Conservation (phyloP, 345 rosid species). For the Bruguiera sexangula region DNA sequence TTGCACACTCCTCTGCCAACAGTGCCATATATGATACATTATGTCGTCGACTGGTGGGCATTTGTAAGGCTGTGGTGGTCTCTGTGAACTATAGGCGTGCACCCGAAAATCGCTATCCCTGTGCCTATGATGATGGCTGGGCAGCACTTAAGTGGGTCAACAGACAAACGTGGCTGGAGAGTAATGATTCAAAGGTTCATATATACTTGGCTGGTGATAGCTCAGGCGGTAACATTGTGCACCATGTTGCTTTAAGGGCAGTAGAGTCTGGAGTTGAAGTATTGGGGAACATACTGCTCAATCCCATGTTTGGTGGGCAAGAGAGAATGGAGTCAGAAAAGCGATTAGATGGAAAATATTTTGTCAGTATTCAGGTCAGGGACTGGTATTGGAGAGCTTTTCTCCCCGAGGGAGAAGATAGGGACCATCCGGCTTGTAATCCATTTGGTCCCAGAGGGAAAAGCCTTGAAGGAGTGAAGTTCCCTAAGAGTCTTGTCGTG, state of each 20-base stretch:
- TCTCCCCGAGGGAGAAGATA: conserved; percentile 71
- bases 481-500: conserved; percentile 76
- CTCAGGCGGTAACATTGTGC: conserved; percentile 87
- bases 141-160: conserved; percentile 72
- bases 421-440: conserved; percentile 89
- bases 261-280: conserved; percentile 55
- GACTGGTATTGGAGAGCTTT: conserved; percentile 98
- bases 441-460: conserved; percentile 68
- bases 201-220: conserved; percentile 87
- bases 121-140: conserved; percentile 95
- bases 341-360: conserved; percentile 73
- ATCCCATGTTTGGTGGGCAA: conserved; percentile 89
- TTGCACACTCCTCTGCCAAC: conserved; percentile 82
- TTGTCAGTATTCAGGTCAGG: conserved; percentile 64
- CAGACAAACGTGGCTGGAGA: conserved; percentile 70
- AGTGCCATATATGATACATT: conserved; percentile 75
- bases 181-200: conserved; percentile 68
- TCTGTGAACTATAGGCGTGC: conserved; percentile 92
- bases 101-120: conserved; percentile 74
- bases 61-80: conserved; percentile 69
- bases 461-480: conserved; percentile 51
- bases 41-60: conserved; percentile 71
- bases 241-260: conserved; percentile 73
- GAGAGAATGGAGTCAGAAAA: conserved; percentile 80
- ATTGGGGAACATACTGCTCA: conserved; percentile 68